Base-by-base conservation (phyloP, 129 eudicot genomes). In the Artemisia tridentata region DNA sequence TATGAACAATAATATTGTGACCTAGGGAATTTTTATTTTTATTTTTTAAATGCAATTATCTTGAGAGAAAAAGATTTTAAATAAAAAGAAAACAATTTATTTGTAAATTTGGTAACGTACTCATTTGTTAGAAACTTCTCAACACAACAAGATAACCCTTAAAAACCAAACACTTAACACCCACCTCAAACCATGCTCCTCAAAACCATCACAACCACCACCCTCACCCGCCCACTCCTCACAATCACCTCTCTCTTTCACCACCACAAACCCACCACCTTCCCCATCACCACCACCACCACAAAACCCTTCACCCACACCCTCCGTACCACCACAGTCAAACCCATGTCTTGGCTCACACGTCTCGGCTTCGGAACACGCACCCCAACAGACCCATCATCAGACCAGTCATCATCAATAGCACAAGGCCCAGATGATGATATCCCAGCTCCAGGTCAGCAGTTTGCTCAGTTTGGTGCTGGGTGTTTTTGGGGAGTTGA, bases 401-500 rank as follows among this genome's bases (percentile, higher is more conserved):
- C 91, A 51, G 51, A 78, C 77, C 81, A 67, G 43, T 74, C 87
- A 20, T 74, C 87, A 34, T 61, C 95, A 0, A 79, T 86, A 5
- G 84, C 97, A 2, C 91, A 82, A 71, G 80, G 88, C 15, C 93
- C 96, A 64, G 97, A 91, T 79, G 88, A 74, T 31, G 96, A 91
- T 46, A 11, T 75, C 13, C 93, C 96, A 0, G 86, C 96, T 0
- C 88, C 96, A 5, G 96, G 96, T 8, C 90, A 84, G 58, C 83
- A 84, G 58, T 86, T 91, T 74, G 93, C 89, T 1, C 91, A 88
- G 71, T 91, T 91, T 72, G 97, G 97, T 5, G 96, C 93, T 8
- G 97, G 96, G 3, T 91, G 97, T 23, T 88, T 91, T 59, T 91
- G 96, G 96, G 97, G 97, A 0, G 93, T 86, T 11, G 97, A 91